Evolutionary conservation across 2,329 filamentous ascomycete genomes (phyloP), one percentile per base, ranked within the genome.

Genomic region (Oidium heveae): DNA sequence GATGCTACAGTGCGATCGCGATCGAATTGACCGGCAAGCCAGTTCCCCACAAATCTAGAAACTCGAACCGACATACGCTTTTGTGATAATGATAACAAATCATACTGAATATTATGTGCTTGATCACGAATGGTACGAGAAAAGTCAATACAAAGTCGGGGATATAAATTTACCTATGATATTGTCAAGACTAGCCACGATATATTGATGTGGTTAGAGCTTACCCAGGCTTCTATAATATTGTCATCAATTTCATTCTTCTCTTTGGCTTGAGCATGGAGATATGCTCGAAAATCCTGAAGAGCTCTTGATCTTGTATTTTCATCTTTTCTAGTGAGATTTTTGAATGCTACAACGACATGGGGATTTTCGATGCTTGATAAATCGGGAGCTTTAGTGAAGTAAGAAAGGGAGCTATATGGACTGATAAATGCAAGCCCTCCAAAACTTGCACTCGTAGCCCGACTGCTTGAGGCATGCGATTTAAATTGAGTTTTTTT

Each of bases 251-350:
- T 70, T 34, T 79, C 81, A 28, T 74, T 77, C 60, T 74, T 70
- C 55, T 72, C 62, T 57, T 73, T 75, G 44, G 67, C 73, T 66
- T 71, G 74, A 13, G 68, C 67, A 59, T 74, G 72, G 41, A 85
- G 71, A 63, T 83, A 75, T 36, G 74, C 66, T 51, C 86, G 73
- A 20, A 98, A 69, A 54, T 96, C 89, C 61, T 96, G 88, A 32
- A 98, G 71, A 0, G 86, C 89, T 66, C 89, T 94, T 8, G 82
- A 75, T 66, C 94, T 94, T 39, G 91, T 98, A 12, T 80, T 94
- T 63, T 81, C 82, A 69, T 95, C 89, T 68, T 91, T 94, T 70
- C 96, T 98, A 53, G 81, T 74, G 3, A 95, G 69, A 61, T 93
- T 94, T 68, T 95, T 94, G 70, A 95, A 86, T n/a, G 81, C 79